Conservation (phyloP, 1,284 basidiomycete species). For the Sanghuangporus weigelae region DNA sequence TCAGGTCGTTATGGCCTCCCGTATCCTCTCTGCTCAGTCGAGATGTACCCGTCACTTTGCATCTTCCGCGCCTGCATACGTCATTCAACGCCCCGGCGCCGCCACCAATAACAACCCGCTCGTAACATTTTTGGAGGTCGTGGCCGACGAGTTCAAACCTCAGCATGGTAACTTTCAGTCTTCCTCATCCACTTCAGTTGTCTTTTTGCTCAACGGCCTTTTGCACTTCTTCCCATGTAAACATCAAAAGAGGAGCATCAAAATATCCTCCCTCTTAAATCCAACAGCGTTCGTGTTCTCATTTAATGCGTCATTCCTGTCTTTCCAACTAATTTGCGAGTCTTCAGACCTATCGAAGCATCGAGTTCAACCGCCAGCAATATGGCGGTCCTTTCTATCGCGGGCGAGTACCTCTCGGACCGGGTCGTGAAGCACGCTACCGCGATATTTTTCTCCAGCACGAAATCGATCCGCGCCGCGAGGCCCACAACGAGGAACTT, state of each 20-base stretch:
- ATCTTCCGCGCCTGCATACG: not conserved
- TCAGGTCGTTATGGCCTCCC: not conserved
- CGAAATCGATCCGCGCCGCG: conserved; percentile 62
- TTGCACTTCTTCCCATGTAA: not conserved
- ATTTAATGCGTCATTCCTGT: not conserved
- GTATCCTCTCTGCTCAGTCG: not conserved
- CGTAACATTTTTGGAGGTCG: not conserved
- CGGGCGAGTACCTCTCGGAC: conserved; percentile 41
- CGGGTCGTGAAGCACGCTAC: conserved; percentile 44
- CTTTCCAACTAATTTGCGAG: not conserved
- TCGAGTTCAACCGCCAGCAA: conserved; percentile 23
- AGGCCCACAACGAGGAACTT: conserved; percentile 63
- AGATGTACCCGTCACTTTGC: not conserved
- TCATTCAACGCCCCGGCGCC: not conserved
- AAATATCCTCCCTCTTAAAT: not conserved
- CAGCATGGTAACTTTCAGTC: not conserved
- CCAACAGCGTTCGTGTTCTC: not conserved
- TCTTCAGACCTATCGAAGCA: conserved; percentile 29
- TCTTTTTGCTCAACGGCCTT: not conserved
- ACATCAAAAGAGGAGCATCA: not conserved
- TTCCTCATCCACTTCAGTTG: not conserved
- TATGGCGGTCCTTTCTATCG: conserved; percentile 21
- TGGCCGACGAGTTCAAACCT: not conserved
- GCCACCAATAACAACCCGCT: not conserved
- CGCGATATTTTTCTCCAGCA: conserved; percentile 69